phyloP scores from a whole-genome alignment of 176 grass and related monocot genomes.

The Hordeum marinum region DNA sequence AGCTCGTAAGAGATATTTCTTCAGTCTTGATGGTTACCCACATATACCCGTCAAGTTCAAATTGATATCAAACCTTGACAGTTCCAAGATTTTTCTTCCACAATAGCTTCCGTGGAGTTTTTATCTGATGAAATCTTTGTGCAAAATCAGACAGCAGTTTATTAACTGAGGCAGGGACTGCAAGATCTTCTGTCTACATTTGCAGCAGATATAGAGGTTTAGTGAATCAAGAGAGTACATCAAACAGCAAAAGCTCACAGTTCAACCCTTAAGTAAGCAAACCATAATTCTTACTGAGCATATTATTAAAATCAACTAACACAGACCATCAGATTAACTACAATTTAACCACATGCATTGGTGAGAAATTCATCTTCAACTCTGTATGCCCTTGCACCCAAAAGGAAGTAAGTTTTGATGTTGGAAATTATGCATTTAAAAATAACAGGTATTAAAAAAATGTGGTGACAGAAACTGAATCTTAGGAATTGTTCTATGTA shows the following conservation, averaged over 20 bases:
- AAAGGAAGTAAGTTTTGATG: not conserved
- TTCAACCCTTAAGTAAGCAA: not conserved
- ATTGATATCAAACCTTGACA: conserved; percentile 67
- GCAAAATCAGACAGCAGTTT: conserved; percentile 82
- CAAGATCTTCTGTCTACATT: conserved; percentile 78
- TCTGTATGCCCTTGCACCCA: not conserved
- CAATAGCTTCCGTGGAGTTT: conserved; percentile 85
- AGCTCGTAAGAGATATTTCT: conserved; percentile 1
- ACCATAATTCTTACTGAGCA: not conserved
- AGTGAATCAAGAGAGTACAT: conserved; percentile 16
- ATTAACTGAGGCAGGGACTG: conserved; percentile 71
- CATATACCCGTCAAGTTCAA: conserved; percentile 8
- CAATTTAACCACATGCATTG: not conserved
- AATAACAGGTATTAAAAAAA: not conserved
- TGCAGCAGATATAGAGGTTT: not conserved
- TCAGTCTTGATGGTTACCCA: not conserved
- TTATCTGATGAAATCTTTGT: conserved; percentile 93
- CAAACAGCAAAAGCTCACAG: not conserved
- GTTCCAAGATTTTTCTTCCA: conserved; percentile 99
- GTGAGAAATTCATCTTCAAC: not conserved
- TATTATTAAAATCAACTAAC: not conserved
- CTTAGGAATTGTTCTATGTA: not conserved
- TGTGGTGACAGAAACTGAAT: not conserved
- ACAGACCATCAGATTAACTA: not conserved
- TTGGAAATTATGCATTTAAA: not conserved